A percentile compares a stretch with the other conserved stretches of the same genome.
Evolutionary conservation across 192 early-diverging fungal species (phyloP).

Genomic region (Coemansia sp.): DNA sequence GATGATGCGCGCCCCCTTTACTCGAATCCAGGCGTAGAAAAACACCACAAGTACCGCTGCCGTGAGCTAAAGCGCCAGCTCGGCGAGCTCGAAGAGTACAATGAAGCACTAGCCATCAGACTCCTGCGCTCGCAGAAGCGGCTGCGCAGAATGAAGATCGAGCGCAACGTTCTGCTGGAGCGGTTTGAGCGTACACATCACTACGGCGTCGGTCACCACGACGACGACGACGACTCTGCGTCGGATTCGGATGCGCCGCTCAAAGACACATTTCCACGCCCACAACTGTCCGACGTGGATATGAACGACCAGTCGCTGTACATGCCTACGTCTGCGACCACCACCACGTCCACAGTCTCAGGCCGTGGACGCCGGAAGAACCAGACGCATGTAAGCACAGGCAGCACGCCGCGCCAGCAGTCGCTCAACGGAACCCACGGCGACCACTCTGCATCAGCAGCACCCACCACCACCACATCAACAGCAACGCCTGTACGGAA

Average conservation of each 20-base stretch:
- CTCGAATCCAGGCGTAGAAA: conserved; percentile 23
- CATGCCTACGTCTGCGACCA: conserved; percentile 2
- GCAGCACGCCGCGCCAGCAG: conserved; percentile 32
- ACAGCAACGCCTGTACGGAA: conserved; percentile 9
- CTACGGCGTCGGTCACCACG: conserved; percentile 17
- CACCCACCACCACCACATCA: too few species aligned
- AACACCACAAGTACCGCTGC: conserved; percentile 55
- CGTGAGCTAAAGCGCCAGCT: conserved; percentile 53
- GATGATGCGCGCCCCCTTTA: background rate
- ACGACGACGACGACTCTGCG: conserved; percentile 32
- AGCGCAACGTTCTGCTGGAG: conserved; percentile 49
- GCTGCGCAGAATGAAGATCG: conserved; percentile 50
- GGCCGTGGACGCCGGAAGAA: conserved; percentile 21
- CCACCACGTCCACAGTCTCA: conserved; percentile 5
- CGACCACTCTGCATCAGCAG: background rate
- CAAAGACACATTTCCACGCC: conserved; percentile 40
- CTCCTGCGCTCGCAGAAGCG: conserved; percentile 47
- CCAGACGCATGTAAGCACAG: conserved; percentile 12
- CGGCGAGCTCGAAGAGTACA: conserved; percentile 55
- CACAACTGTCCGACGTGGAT: conserved; percentile 33
- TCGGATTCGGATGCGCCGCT: conserved; percentile 49
- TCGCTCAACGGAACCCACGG: conserved; percentile 13
- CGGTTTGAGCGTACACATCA: conserved; percentile 43
- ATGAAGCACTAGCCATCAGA: conserved; percentile 48
- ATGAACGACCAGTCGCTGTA: conserved; percentile 1